Evolutionary conservation across 306 rosid genomes (phyloP).

Genomic region (Sophora flavescens): DNA sequence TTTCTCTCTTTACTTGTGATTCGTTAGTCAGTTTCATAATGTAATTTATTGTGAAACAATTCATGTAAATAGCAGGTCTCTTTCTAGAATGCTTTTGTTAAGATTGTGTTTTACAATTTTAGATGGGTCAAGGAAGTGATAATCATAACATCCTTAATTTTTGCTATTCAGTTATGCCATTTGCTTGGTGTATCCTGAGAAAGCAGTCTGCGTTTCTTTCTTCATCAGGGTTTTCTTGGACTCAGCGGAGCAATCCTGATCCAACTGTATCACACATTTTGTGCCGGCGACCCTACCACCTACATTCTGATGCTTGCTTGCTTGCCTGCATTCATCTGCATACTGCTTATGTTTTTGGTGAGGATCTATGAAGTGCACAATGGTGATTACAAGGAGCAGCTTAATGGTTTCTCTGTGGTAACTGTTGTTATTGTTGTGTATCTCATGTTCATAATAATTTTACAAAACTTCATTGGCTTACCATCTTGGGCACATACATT

Average conservation of each 20-base stretch:
- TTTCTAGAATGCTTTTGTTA: slow-evolving; percentile 4
- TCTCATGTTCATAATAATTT: slow-evolving; percentile 67
- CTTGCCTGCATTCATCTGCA: slow-evolving; percentile 64
- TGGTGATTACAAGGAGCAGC: slow-evolving; percentile 63
- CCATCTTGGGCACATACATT: slow-evolving; percentile 58
- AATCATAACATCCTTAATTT: not conserved
- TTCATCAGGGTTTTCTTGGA: slow-evolving; percentile 85
- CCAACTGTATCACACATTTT: slow-evolving; percentile 66
- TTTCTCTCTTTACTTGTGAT: not conserved
- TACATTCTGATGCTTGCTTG: slow-evolving; percentile 76
- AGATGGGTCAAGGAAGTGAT: not conserved
- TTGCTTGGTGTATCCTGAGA: slow-evolving; percentile 21
- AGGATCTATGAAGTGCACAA: slow-evolving; percentile 63
- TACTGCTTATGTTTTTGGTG: slow-evolving; percentile 68
- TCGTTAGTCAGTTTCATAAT: not conserved
- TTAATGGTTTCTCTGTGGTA: slow-evolving; percentile 66
- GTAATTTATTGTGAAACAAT: not conserved
- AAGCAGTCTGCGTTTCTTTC: not conserved
- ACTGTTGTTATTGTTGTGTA: slow-evolving; percentile 68
- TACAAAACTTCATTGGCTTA: slow-evolving; percentile 57
- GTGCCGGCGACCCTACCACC: slow-evolving; percentile 67
- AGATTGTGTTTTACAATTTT: not conserved
- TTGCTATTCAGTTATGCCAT: slow-evolving; percentile 12
- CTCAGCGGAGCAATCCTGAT: slow-evolving; percentile 90
- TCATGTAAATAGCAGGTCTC: not conserved